Evolutionary conservation across 805 yeast genomes (phyloP).

Genomic region (Hanseniaspora jakobsenii): DNA sequence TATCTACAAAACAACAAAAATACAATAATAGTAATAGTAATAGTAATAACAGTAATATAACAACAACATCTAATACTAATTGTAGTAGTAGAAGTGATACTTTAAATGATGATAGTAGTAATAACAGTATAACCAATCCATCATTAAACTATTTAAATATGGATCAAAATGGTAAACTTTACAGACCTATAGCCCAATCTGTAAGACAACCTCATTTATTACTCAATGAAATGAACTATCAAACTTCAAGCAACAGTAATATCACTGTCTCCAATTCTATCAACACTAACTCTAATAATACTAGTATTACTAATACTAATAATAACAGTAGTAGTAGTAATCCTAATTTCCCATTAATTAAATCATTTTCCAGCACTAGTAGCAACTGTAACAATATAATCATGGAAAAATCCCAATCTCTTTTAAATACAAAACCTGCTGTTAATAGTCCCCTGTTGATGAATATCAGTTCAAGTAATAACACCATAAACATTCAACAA

Average conservation of each 20-base stretch:
- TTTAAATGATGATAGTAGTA: neutral
- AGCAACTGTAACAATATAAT: neutral
- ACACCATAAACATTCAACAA: no score
- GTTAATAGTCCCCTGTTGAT: neutral
- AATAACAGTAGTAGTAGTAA: neutral
- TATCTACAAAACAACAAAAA: neutral
- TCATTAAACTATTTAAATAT: neutral
- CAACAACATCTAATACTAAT: neutral
- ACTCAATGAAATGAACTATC: neutral
- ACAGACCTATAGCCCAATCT: constrained; percentile 12
- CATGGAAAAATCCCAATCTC: no score
- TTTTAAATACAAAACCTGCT: neutral
- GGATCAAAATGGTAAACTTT: neutral
- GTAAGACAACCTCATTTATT: constrained; percentile 13
- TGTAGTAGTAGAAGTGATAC: neutral
- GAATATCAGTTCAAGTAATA: no score
- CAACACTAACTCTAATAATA: no score
- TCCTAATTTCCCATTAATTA: neutral
- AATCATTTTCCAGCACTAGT: neutral
- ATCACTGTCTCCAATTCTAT: neutral
- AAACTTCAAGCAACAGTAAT: neutral
- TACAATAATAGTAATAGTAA: neutral
- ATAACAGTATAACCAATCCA: neutral
- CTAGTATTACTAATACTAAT: neutral
- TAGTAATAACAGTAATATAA: no score